Conservation (phyloP, 139 green algal genomes). For the Haematococcus sp. region DNA sequence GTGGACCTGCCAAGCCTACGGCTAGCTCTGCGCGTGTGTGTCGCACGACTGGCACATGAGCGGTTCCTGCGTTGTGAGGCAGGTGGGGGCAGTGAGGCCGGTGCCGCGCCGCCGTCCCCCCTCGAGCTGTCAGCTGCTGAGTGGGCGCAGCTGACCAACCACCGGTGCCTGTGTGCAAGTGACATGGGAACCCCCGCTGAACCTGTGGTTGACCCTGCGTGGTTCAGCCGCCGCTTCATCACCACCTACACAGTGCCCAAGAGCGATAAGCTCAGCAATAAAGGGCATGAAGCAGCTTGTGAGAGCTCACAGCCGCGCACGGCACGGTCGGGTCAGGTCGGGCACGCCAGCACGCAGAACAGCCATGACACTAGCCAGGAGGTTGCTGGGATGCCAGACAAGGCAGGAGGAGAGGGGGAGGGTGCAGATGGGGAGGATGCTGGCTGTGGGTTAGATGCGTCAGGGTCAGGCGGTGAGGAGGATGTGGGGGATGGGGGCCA, state of each 20-base stretch:
- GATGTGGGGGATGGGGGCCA: no score
- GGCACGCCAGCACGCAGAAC: no score
- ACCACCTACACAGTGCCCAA: neutral
- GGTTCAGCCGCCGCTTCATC: constrained; percentile 1
- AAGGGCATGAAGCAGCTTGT: no score
- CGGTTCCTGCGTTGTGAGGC: neutral
- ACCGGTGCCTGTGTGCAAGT: neutral
- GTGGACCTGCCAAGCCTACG: constrained; percentile 24
- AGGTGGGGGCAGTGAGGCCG: neutral
- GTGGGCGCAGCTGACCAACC: constrained; percentile 1
- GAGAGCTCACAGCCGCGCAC: no score
- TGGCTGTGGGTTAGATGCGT: no score
- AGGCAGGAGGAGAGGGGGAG: no score
- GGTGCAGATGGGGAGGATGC: no score
- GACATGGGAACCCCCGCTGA: neutral
- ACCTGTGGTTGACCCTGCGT: neutral
- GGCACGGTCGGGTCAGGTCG: no score
- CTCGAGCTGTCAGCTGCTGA: neutral
- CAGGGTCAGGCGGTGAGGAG: no score
- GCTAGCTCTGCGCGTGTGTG: constrained; percentile 15
- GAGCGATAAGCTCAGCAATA: no score
- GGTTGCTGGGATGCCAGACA: no score
- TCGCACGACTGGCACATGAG: constrained; percentile 5
- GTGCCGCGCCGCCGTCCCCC: neutral
- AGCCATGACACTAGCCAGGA: no score